These are phyloP conservation scores for Lindgomyces ingoldianus DNA, from an alignment of 495 filamentous ascomycete genomes.

Conservation along the genomic window DNA sequence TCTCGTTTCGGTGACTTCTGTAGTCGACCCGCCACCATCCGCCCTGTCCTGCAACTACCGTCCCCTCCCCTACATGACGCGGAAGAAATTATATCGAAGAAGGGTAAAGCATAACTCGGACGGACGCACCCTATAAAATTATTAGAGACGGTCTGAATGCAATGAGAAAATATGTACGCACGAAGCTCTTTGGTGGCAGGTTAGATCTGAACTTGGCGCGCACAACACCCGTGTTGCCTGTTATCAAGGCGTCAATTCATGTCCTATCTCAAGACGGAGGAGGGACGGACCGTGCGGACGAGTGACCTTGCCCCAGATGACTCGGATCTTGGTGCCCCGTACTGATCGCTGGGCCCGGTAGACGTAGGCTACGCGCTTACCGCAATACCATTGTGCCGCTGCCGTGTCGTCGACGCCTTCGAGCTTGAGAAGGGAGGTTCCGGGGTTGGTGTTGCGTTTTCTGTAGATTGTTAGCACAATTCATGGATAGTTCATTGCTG, in stretches of 20 bases:
- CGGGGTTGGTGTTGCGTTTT: conserved; percentile 76
- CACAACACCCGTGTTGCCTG: conserved; percentile 95
- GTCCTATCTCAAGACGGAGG: background rate
- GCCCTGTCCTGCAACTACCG: conserved; percentile 8
- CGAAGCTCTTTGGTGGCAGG: conserved; percentile 93
- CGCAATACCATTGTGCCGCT: conserved; percentile 72
- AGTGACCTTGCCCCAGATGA: conserved; percentile 99
- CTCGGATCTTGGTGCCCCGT: conserved; percentile 93
- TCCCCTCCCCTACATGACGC: conserved; percentile 13
- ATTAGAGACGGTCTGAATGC: conserved; percentile 2
- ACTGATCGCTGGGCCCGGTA: conserved; percentile 91
- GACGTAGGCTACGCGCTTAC: conserved; percentile 96
- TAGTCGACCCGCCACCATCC: background rate
- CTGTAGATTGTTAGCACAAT: conserved; percentile 3
- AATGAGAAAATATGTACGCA: conserved; percentile 4
- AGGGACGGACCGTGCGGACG: conserved; percentile 51
- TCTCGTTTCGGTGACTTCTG: conserved; percentile 2
- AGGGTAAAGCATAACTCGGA: conserved; percentile 99
- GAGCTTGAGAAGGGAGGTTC: conserved; percentile 86
- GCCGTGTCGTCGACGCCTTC: conserved; percentile 86
- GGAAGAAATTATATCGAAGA: conserved; percentile 59
- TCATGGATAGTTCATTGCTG: background rate
- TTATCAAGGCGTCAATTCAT: conserved; percentile 10
- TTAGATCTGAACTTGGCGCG: conserved; percentile 93
- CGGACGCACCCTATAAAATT: conserved; percentile 63